Evolutionary conservation across 257 asterid species (phyloP), one percentile per base, ranked within the genome.

Genomic region (Solanum stenotomum): DNA sequence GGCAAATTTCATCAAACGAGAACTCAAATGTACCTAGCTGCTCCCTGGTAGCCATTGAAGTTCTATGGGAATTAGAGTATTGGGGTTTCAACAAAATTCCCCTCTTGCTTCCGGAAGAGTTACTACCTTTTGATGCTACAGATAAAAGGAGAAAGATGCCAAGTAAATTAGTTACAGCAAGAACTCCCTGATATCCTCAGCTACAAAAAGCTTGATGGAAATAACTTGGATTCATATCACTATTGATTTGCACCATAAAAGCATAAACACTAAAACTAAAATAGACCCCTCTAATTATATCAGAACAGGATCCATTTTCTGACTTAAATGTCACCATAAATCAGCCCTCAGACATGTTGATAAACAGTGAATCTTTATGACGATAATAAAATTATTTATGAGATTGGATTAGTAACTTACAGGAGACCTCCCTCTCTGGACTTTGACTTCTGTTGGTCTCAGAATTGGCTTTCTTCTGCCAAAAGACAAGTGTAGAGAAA

Each of bases 141-240:
- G 5, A 25, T 7, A 27, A 68, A 68, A 68, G 11, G 20, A 14
- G 77, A 29, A 70, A 14, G 37, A 29, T 8, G 1, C 76, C 16
- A 88, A 89, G 91, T 91, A 95, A 10, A 95, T 95, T 2, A 93
- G 92, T 86, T 71, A 71, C 14, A 29, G 42, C 96, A 96, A 82
- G 92, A 93, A 2, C 92, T 95, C 18, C 97, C 96, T 86, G 22
- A 6, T 68, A 68, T 90, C 94, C 35, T 96, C 94, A 68, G 94
- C 92, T 83, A 75, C 89, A 85, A 92, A 67, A 67, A 67, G 33
- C 33, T 91, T 25, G 95, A 92, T 31, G 90, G 40, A 38, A 96
- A 93, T 93, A 94, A 93, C 63, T 93, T 92, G 77, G n/a, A 71
- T 71, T 31, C 9, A 31, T 3, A 27, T 68, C 75, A 68, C 2